These are phyloP conservation scores for Alopecurus myosuroides DNA, from an alignment of 176 grass and related monocot species.

Conservation along the genomic window DNA sequence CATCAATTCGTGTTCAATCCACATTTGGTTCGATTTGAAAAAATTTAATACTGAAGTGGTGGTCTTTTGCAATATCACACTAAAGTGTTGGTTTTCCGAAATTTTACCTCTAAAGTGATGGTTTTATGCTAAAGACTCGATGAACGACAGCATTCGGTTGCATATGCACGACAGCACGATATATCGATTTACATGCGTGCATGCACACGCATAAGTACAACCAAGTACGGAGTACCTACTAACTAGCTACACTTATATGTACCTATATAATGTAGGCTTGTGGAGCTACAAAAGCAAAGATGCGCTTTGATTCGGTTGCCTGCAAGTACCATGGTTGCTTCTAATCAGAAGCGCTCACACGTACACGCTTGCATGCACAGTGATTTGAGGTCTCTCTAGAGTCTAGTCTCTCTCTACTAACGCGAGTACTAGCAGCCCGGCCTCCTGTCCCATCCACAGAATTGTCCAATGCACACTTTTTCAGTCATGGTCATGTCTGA, in stretches of 20 bases:
- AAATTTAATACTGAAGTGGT: too few relatives aligned
- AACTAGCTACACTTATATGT: not conserved
- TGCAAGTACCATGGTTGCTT: not conserved
- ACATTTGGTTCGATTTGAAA: too few relatives aligned
- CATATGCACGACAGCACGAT: not conserved
- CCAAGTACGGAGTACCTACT: not conserved
- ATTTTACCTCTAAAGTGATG: too few relatives aligned
- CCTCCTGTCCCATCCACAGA: not conserved
- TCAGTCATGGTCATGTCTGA: slow-evolving; percentile 1
- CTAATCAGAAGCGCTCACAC: not conserved
- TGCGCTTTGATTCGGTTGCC: not conserved
- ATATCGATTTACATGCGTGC: not conserved
- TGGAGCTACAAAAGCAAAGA: not conserved
- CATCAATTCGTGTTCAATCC: too few relatives aligned
- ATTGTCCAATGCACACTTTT: not conserved
- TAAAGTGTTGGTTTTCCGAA: too few relatives aligned
- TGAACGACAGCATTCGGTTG: too few relatives aligned
- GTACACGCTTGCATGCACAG: not conserved
- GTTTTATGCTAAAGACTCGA: too few relatives aligned
- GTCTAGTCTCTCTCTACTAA: not conserved
- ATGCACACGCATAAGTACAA: not conserved
- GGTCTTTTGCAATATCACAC: too few relatives aligned
- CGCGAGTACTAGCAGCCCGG: not conserved
- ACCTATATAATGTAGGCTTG: not conserved
- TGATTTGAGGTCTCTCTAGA: not conserved